A percentile compares a stretch with the other conserved stretches of the same genome.
These are phyloP conservation scores for Volvox africanus DNA, from an alignment of 139 green algal genomes.

Conservation along the genomic window DNA sequence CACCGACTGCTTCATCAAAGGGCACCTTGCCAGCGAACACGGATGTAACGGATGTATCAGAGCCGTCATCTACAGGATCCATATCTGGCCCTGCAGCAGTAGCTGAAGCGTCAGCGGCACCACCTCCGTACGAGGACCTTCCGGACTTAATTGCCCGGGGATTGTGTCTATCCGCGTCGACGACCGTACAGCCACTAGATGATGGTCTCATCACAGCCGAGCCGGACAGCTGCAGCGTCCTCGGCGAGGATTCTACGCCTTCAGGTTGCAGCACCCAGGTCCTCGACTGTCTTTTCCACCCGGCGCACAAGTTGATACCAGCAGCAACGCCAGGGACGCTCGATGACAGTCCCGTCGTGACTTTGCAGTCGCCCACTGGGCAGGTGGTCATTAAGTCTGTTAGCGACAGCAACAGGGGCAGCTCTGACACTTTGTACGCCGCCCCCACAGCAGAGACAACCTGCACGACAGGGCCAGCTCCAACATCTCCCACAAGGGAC, in stretches of 20 bases:
- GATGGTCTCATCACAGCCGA: neutral
- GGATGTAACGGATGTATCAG: neutral
- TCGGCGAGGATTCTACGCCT: slow-evolving; percentile 16
- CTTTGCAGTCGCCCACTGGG: neutral
- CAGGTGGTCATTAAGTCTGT: slow-evolving; percentile 9
- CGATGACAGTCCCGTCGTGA: neutral
- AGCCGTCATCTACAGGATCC: neutral
- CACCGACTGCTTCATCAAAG: neutral
- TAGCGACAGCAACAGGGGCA: neutral
- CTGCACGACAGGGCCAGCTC: neutral
- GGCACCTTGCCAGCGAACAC: neutral
- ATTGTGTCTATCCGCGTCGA: slow-evolving; percentile 6
- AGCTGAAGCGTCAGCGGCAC: neutral
- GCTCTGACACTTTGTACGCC: no score
- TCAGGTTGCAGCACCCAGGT: neutral
- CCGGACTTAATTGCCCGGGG: slow-evolving; percentile 25
- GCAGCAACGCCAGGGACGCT: neutral
- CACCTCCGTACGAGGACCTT: slow-evolving; percentile 23
- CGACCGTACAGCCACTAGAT: neutral
- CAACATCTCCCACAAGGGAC: neutral
- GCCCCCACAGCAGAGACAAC: no score
- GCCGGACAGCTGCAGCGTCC: neutral
- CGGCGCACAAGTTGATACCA: neutral
- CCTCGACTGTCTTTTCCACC: neutral
- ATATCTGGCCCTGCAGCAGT: neutral